phyloP scores from a whole-genome alignment of 2,329 filamentous ascomycete species.

The Pezicula radicicola region DNA sequence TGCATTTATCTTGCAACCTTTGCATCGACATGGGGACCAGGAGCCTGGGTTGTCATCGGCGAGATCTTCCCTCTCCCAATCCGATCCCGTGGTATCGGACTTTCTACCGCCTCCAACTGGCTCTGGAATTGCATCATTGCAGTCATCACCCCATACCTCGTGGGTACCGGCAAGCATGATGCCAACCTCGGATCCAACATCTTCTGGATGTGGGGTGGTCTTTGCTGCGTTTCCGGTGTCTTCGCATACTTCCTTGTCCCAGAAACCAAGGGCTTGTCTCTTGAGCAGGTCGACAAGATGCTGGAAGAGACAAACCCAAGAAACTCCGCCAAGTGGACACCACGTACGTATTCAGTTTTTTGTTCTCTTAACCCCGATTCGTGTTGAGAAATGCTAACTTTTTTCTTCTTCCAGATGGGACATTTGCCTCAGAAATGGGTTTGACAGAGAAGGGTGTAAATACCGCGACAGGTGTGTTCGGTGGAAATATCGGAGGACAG shows the following conservation, averaged over 20 bases:
- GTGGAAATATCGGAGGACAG: neutral
- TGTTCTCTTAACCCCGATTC: too few relatives aligned
- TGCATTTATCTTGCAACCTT: constrained; percentile 72
- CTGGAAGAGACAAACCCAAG: constrained; percentile 42
- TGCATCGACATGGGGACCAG: constrained; percentile 64
- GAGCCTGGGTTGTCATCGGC: constrained; percentile 63
- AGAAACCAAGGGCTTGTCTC: constrained; percentile 68
- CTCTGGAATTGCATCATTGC: constrained; percentile 75
- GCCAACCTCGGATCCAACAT: constrained; percentile 5
- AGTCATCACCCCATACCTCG: constrained; percentile 70
- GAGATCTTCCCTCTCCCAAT: constrained; percentile 66
- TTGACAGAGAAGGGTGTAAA: constrained; percentile 4
- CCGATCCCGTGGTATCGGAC: constrained; percentile 80
- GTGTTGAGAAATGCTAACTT: too few relatives aligned
- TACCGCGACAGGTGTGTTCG: neutral
- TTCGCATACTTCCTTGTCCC: constrained; percentile 59
- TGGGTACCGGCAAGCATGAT: constrained; percentile 42
- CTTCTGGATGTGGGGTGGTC: constrained; percentile 54
- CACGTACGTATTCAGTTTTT: neutral
- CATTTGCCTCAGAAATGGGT: constrained; percentile 8
- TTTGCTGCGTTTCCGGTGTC: constrained; percentile 48
- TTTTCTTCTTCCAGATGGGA: neutral
- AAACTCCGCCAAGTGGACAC: constrained; percentile 4
- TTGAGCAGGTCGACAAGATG: constrained; percentile 68
- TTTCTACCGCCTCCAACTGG: constrained; percentile 88